These are phyloP conservation scores for Annulohypoxylon maeteangense DNA, from an alignment of 495 filamentous ascomycete species.

Conservation along the genomic window DNA sequence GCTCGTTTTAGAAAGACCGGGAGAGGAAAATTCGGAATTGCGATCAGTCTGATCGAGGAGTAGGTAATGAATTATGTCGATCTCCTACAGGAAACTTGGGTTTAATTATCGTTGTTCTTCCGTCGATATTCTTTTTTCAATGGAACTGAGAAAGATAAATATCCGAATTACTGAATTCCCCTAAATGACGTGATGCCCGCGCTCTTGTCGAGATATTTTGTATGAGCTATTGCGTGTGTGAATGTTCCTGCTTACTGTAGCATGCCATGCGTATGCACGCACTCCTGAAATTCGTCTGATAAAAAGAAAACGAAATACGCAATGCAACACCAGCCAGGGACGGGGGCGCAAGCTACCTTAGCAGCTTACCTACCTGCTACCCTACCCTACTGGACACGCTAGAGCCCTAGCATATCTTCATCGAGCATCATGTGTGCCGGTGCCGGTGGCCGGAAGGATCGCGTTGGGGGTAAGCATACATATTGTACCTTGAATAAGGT, in stretches of 20 bases:
- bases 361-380: conserved; percentile 2
- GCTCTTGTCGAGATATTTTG: conserved; percentile 23
- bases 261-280: conserved; percentile 44
- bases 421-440: conserved; percentile 5
- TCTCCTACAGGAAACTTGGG: conserved; percentile 26
- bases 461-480: conserved; percentile 13
- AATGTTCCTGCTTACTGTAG: conserved; percentile 45
- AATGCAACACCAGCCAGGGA: conserved; percentile 42
- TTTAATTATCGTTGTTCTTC: conserved; percentile 24
- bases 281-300: conserved; percentile 44
- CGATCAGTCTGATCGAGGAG: conserved; percentile 26
- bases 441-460: conserved; percentile 33
- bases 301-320: conserved; percentile 24
- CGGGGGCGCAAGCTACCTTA: conserved; percentile 29
- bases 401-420: conserved; percentile 12
- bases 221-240: conserved; percentile 7
- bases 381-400: conserved; percentile 1
- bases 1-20: conserved; percentile 5
- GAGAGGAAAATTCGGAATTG: conserved; percentile 10
- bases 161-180: conserved; percentile 5
- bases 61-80: conserved; percentile 43
- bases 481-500: conserved; percentile 14
- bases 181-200: conserved; percentile 28
- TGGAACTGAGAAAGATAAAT: conserved; percentile 32
- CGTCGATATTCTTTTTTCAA: conserved; percentile 5